Evolutionary conservation across 2,329 filamentous ascomycete species (phyloP).

Genomic region (Alternaria novae-zelandiae): DNA sequence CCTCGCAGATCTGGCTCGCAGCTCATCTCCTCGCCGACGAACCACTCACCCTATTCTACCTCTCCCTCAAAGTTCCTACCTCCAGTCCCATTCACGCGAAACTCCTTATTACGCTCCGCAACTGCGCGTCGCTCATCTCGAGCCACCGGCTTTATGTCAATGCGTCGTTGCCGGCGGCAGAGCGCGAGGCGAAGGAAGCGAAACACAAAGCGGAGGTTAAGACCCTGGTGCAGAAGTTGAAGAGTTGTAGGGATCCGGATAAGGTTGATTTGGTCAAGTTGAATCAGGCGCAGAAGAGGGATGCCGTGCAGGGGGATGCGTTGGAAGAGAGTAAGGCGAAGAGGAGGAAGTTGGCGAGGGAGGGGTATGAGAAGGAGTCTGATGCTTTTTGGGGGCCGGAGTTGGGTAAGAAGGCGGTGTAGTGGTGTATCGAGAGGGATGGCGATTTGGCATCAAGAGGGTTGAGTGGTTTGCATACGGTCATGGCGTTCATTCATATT

Average conservation of each 20-base stretch:
- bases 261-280: constrained; percentile 74
- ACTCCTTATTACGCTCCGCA: constrained; percentile 46
- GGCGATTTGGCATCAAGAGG: too few species aligned
- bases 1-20: constrained; percentile 90
- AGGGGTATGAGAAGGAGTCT: constrained; percentile 52
- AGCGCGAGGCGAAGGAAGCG: constrained; percentile 43
- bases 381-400: constrained; percentile 56
- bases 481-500: background rate
- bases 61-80: constrained; percentile 52
- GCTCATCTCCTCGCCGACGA: constrained; percentile 78
- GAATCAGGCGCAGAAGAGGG: constrained; percentile 65
- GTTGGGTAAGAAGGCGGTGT: constrained; percentile 19
- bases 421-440: background rate
- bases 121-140: constrained; percentile 51
- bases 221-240: constrained; percentile 69
- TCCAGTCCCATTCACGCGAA: constrained; percentile 36
- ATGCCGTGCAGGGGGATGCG: constrained; percentile 42
- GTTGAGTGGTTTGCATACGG: background rate
- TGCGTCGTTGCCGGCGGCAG: constrained; percentile 20
- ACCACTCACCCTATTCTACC: constrained; percentile 60
- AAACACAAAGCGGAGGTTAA: constrained; percentile 60
- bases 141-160: constrained; percentile 33
- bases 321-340: constrained; percentile 53
- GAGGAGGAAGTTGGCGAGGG: constrained; percentile 53
- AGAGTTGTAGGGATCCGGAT: constrained; percentile 75